A percentile compares a stretch with the other conserved stretches of the same genome.
phyloP scores from a whole-genome alignment of 176 grass and related monocot species.

The Zea luxurians region DNA sequence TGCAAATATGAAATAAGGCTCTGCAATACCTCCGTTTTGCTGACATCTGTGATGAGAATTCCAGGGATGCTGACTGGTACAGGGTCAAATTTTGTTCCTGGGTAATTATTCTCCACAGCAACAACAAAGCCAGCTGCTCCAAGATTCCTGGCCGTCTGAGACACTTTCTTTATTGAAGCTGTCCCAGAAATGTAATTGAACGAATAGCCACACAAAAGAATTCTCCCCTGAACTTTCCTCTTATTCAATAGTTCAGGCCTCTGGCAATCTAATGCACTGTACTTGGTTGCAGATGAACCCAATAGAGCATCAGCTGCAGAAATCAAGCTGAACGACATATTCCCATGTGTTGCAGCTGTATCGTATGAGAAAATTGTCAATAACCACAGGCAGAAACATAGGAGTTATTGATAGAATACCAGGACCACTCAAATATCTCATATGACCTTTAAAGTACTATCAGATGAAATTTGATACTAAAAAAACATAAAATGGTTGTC shows the following conservation, averaged over 20 bases:
- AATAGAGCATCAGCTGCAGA: conserved; percentile 82
- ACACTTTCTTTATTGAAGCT: conserved; percentile 96
- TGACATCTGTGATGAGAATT: conserved; percentile 84
- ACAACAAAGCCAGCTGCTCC: conserved; percentile 91
- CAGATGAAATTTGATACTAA: not conserved
- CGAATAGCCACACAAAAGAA: conserved; percentile 94
- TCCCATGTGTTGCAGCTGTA: conserved; percentile 90
- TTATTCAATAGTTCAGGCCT: conserved; percentile 90
- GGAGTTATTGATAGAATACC: conserved; percentile 19
- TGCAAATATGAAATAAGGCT: conserved; percentile 15
- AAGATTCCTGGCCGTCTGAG: conserved; percentile 76
- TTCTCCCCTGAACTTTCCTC: conserved; percentile 80
- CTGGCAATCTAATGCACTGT: conserved; percentile 89
- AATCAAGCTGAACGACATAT: conserved; percentile 71
- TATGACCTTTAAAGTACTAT: not conserved
- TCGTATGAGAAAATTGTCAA: conserved; percentile 30
- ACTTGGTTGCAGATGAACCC: conserved; percentile 76
- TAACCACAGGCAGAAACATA: conserved; percentile 17
- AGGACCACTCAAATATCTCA: conserved; percentile 2
- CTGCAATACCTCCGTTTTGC: conserved; percentile 73
- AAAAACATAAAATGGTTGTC: not conserved
- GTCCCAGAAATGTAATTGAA: conserved; percentile 97
- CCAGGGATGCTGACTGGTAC: conserved; percentile 92
- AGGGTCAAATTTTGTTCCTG: conserved; percentile 96
- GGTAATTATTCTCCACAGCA: conserved; percentile 86